Evolutionary conservation across 2,329 filamentous ascomycete genomes (phyloP), one percentile per base, ranked within the genome.

Genomic region (Colletotrichum melonis): DNA sequence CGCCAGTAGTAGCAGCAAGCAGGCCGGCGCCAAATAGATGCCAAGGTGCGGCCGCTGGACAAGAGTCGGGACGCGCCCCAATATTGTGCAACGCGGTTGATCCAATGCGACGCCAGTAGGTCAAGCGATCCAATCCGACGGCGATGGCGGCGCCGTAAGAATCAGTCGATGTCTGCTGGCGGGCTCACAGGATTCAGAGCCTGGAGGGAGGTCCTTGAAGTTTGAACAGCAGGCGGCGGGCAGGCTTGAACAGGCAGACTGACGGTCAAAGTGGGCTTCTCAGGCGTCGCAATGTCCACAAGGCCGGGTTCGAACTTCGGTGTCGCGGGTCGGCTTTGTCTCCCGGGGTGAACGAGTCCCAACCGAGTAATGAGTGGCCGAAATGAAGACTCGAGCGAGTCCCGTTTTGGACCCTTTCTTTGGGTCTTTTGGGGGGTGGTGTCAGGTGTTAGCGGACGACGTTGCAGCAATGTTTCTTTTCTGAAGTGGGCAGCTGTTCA

Each of bases 251-350:
- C 26, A 14, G 52, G 52, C 52, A 49, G 42, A 49, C 19, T 49
- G 42, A 49, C 42, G 42, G 42, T n/a, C 42, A 49, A n/a, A 38
- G 8, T 42, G 52, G 49, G 16, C 58, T 73, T 70, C 24, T 35
- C 67, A 28, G 54, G 49, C 59, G 69, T 73, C 59, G 70, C 70
- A 73, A 73, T 73, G 59, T 73, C 70, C 66, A 73, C 70, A 70
- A 69, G 35, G 70, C 55, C 66, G 54, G 69, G 63, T 46, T 62
- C 57, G 38, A 57, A 42, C 35, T 22, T 19, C 35, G 67, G 28
- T 12, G 64, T 55, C 32, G 57, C 32, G 54, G 63, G 30, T 46
- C 26, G 67, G 52, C 38, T 60, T 32, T 65, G 55, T 26, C 64
- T 69, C 63, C 38, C 54, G 52, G 52, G n/a, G 57, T 55, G 65